phyloP scores from a whole-genome alignment of 2,329 filamentous ascomycete species.

The Aureobasidium musti region DNA sequence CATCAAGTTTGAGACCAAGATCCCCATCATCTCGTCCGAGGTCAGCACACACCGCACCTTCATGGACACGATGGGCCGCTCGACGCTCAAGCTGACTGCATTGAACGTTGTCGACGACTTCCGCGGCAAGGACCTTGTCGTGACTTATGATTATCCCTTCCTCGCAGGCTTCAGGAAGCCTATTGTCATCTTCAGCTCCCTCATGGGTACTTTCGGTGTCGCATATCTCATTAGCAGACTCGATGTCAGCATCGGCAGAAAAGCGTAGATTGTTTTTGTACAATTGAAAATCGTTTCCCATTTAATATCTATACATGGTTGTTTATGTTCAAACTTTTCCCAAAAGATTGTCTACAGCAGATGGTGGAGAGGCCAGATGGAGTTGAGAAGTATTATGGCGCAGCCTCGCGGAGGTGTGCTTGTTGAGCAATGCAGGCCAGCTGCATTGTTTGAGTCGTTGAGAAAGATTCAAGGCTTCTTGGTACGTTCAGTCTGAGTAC shows the following conservation, averaged over 20 bases:
- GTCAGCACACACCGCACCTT: conserved; percentile 77
- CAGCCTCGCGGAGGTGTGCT: neutral
- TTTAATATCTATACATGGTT: conserved; percentile 7
- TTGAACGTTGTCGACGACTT: conserved; percentile 89
- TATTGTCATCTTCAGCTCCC: conserved; percentile 72
- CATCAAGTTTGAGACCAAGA: conserved; percentile 71
- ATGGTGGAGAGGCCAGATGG: neutral
- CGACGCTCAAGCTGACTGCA: conserved; percentile 75
- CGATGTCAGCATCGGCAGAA: conserved; percentile 71
- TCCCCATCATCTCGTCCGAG: conserved; percentile 68
- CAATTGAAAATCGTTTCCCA: conserved; percentile 18
- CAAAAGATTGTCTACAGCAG: neutral
- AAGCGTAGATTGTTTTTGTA: conserved; percentile 33
- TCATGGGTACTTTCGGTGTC: conserved; percentile 71
- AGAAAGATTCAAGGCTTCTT: conserved; percentile 8
- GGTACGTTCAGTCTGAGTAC: conserved; percentile 22
- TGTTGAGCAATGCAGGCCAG: conserved; percentile 18
- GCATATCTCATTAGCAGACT: conserved; percentile 75
- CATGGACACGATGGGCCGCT: conserved; percentile 89
- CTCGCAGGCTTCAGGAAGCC: conserved; percentile 80
- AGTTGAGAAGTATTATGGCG: conserved; percentile 18
- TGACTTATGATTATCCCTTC: conserved; percentile 84
- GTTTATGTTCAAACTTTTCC: neutral
- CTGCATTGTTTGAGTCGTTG: neutral
- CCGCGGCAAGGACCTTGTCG: conserved; percentile 74